Evolutionary conservation across 2,329 filamentous ascomycete genomes (phyloP).

Genomic region (Botrytis tulipae): DNA sequence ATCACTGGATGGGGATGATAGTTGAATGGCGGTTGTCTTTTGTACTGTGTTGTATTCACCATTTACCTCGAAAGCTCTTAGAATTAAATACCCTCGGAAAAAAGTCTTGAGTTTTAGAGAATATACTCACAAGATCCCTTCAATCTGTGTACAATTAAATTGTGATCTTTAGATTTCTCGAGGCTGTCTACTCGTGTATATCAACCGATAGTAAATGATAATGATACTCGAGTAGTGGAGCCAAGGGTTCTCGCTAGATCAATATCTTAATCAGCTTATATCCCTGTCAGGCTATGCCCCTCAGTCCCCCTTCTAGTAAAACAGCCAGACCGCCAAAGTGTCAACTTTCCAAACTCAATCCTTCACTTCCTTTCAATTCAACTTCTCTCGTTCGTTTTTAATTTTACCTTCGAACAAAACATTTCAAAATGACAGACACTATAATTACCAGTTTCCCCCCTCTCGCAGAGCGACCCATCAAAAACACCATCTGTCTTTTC

Average conservation of each 20-base stretch:
- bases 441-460: constrained; percentile 51
- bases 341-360: constrained; percentile 1
- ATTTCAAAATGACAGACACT: constrained; percentile 12
- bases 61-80: background rate
- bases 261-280: background rate
- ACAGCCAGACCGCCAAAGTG: constrained; percentile 13
- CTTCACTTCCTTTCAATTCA: background rate
- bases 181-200: background rate
- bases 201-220: background rate
- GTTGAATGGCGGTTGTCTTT: background rate
- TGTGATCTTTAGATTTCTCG: background rate
- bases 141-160: background rate
- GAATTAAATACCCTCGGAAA: background rate
- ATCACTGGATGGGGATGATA: background rate
- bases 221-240: background rate
- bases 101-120: too few relatives aligned
- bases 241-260: constrained; percentile 4
- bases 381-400: background rate
- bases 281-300: constrained; percentile 1
- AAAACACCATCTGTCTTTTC: constrained; percentile 93
- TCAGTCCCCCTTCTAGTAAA: constrained; percentile 4
- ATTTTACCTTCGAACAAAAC: background rate
- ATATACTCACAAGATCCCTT: background rate
- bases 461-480: constrained; percentile 78
- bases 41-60: background rate